Percentiles rank a stretch among this genome's conserved stretches.
Conservation (phyloP, 140 eudicot genomes). For the Oenanthe javanica region DNA sequence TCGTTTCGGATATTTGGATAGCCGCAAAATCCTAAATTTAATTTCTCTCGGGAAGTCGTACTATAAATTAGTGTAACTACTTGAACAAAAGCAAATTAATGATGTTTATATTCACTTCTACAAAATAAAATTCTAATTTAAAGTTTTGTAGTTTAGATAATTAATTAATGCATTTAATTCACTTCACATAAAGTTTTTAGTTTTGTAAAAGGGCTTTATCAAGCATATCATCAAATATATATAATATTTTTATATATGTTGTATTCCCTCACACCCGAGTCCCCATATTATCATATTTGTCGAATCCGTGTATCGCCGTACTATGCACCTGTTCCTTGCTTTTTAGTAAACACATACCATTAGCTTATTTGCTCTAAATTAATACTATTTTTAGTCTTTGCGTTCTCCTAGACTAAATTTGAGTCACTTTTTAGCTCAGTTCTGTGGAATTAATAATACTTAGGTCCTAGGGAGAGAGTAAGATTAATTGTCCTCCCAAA, state of each 20-base stretch:
- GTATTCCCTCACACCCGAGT: neutral
- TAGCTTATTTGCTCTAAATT: no score
- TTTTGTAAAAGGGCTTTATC: neutral
- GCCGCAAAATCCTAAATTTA: no score
- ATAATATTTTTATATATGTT: neutral
- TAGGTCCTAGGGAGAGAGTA: neutral
- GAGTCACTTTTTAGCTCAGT: no score
- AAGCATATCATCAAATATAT: neutral
- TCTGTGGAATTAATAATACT: neutral
- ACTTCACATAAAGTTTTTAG: neutral
- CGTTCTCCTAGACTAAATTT: no score
- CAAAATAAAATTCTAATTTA: neutral
- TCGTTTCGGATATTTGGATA: no score
- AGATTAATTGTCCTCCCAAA: neutral
- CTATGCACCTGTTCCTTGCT: neutral
- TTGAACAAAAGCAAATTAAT: no score
- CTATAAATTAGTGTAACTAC: neutral
- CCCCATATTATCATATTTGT: no score
- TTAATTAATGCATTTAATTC: neutral
- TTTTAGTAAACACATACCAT: no score
- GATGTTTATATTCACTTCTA: neutral
- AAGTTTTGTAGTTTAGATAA: no score
- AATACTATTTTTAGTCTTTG: no score
- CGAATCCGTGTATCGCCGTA: neutral
- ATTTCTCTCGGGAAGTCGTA: neutral